Percentiles rank a stretch among this genome's conserved stretches.
These are phyloP conservation scores for Saccharata proteae DNA, from an alignment of 2,329 filamentous ascomycete species.

Conservation along the genomic window DNA sequence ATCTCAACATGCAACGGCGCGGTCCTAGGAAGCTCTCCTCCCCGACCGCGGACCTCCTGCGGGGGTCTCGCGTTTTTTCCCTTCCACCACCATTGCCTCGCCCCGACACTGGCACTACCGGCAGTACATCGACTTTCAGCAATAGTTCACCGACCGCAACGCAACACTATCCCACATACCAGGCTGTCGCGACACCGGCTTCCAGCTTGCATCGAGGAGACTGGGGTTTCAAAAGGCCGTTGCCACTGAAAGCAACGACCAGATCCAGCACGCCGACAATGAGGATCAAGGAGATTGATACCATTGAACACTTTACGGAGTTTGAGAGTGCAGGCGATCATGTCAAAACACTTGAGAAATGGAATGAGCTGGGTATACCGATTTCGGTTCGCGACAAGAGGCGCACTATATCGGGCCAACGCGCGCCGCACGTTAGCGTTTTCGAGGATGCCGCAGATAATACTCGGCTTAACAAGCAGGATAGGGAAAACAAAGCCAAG, in stretches of 20 bases:
- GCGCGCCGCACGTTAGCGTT: slow-evolving; percentile 17
- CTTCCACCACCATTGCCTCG: slow-evolving; percentile 63
- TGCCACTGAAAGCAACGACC: slow-evolving; percentile 65
- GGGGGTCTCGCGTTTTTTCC: slow-evolving; percentile 81
- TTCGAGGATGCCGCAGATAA: slow-evolving; percentile 34
- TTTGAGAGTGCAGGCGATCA: slow-evolving; percentile 77
- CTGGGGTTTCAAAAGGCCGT: slow-evolving; percentile 81
- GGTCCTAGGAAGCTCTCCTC: slow-evolving; percentile 35
- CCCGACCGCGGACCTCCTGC: slow-evolving; percentile 57
- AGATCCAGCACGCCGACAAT: slow-evolving; percentile 60
- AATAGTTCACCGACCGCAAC: slow-evolving; percentile 59
- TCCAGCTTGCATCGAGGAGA: slow-evolving; percentile 67
- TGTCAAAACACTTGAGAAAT: slow-evolving; percentile 69
- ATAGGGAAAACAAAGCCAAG: slow-evolving; percentile 17
- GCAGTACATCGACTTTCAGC: slow-evolving; percentile 26
- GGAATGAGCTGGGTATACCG: slow-evolving; percentile 67
- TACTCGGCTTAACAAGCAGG: slow-evolving; percentile 19
- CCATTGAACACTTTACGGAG: slow-evolving; percentile 78
- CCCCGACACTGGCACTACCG: slow-evolving; percentile 33
- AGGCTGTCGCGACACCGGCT: slow-evolving; percentile 66
- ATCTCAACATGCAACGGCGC: too few relatives aligned
- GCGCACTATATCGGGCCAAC: slow-evolving; percentile 6
- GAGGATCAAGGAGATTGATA: slow-evolving; percentile 67
- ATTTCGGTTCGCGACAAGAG: slow-evolving; percentile 39
- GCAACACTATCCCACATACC: slow-evolving; percentile 64